Percentiles rank a stretch among this genome's conserved stretches.
Conservation (phyloP, 2,329 filamentous ascomycete genomes). For the Xylariaceae sp. region DNA sequence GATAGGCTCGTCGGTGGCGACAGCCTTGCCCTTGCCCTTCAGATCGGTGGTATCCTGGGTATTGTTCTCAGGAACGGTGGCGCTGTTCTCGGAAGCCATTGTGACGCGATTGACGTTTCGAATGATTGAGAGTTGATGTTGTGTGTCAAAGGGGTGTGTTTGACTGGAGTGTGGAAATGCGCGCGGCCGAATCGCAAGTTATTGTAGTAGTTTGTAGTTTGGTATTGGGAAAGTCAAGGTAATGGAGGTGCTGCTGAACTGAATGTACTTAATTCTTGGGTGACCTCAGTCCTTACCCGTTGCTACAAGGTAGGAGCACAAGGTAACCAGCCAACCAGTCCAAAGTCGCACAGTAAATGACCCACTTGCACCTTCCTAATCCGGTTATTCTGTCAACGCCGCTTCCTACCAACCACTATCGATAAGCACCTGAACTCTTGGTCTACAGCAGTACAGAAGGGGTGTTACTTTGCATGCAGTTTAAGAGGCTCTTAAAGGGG, state of each 20-base stretch:
- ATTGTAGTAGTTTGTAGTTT: conserved; percentile 17
- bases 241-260: conserved; percentile 16
- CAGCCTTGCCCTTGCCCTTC: conserved; percentile 88
- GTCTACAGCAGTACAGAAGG: too few species aligned
- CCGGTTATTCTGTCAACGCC: conserved; percentile 8
- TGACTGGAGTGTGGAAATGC: conserved; percentile 1
- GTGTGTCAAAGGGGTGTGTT: conserved; percentile 1
- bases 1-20: conserved; percentile 46
- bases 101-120: conserved; percentile 19
- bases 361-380: too few species aligned
- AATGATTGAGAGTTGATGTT: not conserved
- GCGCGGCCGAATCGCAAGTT: conserved; percentile 19
- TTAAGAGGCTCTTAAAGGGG: too few species aligned
- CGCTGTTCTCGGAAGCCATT: conserved; percentile 47
- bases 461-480: too few species aligned
- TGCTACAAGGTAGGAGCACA: not conserved
- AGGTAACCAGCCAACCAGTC: conserved; percentile 15
- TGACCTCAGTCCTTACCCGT: conserved; percentile 20
- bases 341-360: not conserved
- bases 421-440: conserved; percentile 7
- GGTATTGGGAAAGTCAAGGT: conserved; percentile 17
- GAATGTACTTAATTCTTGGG: conserved; percentile 24
- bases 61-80: conserved; percentile 43
- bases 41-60: conserved; percentile 40
- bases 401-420: conserved; percentile 13